Percentiles rank a stretch among this genome's conserved stretches.
These are phyloP conservation scores for Pestalotiopsis fici DNA, from an alignment of 2,329 filamentous ascomycete species.

Conservation along the genomic window DNA sequence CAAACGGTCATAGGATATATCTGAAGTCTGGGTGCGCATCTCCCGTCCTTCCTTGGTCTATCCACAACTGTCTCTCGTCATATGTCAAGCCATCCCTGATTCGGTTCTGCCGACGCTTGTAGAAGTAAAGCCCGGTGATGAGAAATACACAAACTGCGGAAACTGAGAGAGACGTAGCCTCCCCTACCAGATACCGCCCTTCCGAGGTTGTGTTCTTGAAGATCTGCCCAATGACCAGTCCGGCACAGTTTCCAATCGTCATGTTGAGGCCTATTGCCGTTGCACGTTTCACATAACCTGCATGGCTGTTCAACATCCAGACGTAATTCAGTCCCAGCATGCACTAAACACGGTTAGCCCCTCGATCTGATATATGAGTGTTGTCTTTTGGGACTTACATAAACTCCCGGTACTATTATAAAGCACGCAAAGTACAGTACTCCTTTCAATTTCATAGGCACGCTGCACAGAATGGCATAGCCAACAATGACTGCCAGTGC, in stretches of 20 bases:
- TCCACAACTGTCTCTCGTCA: background rate
- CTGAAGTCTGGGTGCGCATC: background rate
- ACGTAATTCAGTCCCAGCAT: constrained; percentile 11
- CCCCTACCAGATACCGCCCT: constrained; percentile 3
- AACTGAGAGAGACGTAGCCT: constrained; percentile 2
- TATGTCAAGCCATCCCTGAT: background rate
- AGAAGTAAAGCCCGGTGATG: background rate
- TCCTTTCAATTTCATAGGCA: constrained; percentile 6
- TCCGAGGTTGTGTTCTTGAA: constrained; percentile 10
- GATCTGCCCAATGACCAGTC: constrained; percentile 9
- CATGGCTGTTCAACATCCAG: constrained; percentile 10
- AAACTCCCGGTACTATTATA: constrained; percentile 37
- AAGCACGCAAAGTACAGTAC: constrained; percentile 43
- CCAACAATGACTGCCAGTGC: constrained; percentile 8
- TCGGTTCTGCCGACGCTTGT: background rate
- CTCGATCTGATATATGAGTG: background rate
- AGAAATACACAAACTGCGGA: background rate
- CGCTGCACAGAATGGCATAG: constrained; percentile 11
- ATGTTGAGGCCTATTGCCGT: constrained; percentile 11
- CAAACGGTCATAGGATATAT: background rate
- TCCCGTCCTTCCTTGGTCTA: background rate
- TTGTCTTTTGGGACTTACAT: background rate
- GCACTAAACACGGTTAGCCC: background rate
- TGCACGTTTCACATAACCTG: constrained; percentile 8
- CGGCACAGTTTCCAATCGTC: constrained; percentile 10